Evolutionary conservation across 2,329 filamentous ascomycete species (phyloP), one percentile per base, ranked within the genome.

Genomic region (Drechslerella stenobrocha): DNA sequence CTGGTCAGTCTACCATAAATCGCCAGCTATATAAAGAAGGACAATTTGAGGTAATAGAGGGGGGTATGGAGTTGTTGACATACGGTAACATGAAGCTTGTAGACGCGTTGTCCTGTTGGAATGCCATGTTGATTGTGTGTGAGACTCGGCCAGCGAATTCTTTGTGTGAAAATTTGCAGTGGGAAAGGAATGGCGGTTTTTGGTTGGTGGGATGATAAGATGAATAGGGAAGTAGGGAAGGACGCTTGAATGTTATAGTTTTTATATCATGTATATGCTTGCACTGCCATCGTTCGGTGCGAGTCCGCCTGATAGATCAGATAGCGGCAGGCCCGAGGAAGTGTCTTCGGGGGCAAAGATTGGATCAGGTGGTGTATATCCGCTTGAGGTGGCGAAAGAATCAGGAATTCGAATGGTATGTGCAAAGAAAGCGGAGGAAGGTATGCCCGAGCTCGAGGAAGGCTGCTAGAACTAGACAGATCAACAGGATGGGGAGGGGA

Each of bases 1-100:
- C 26, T 15, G 22, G 26, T n/a, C n/a, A n/a, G n/a, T n/a, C n/a
- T n/a, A n/a, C n/a, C n/a, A n/a, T n/a, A n/a, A n/a, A n/a, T n/a
- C n/a, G n/a, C n/a, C n/a, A n/a, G n/a, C n/a, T n/a, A n/a, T n/a
- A n/a, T n/a, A n/a, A n/a, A n/a, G n/a, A n/a, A n/a, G n/a, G n/a
- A n/a, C n/a, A n/a, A n/a, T n/a, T n/a, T n/a, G n/a, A n/a, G n/a
- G n/a, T n/a, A 3, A 42, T 20, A 18, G 37, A 22, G 22, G 24
- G 15, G 20, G 26, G 20, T 42, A 32, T 5, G 11, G 5, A 30
- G 28, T 37, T 24, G 37, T 26, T 26, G 18, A 60, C 63, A 51
- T 60, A 67, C 63, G 63, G 63, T 13, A 67, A 35, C 55, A 60
- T 60, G 47, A 67, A 60, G 23, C 20, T 67, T 50, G 63, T 34